Evolutionary conservation across 1,284 basidiomycete species (phyloP), one percentile per base, ranked within the genome.

Genomic region (Sutorius eximius): DNA sequence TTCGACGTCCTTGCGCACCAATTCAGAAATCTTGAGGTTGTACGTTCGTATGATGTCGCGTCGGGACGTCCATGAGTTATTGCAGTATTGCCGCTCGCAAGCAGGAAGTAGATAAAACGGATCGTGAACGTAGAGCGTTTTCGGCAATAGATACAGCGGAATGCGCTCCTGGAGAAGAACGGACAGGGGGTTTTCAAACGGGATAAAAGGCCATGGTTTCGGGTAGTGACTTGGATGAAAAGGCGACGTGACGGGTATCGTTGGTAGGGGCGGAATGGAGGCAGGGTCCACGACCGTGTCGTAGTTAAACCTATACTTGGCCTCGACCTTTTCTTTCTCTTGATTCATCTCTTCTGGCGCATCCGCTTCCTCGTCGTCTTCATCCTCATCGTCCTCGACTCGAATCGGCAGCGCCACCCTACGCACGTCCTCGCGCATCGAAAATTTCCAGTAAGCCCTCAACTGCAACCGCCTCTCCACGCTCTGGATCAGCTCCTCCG

Each of bases 131-230:
- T 59, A 49, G 2, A 71, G 45, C 0, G 37, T 68, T 30, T 55
- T 20, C 0, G 77, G 78, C 13, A 78, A 65, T 2, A 70, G 59
- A 34, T 69, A 55, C 9, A 70, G 56, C 0, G 71, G 69, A n/a
- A 77, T 67, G 9, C 62, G 64, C 2, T 70, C 59, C 36, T 73
- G 67, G 18, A 77, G 62, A 7, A 51, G 45, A 18, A 59, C 12
- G 6, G 51, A 29, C 38, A 66, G 67, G 7, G 34, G n/a, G 9
- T 43, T 15, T 27, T 37, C 33, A 37, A 67, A 59, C 0, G 75
- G 75, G 5, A 63, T 56, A 12, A 70, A 47, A 1, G 75, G 71
- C 73, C 73, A 76, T 1, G 69, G 68, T 15, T 59, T 49, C 4
- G 76, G 70, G 47, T 76, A 75, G 32, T 67, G 63, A 16, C 59